These are phyloP conservation scores for Emydomyces testavorans DNA, from an alignment of 2,329 filamentous ascomycete genomes.

Conservation along the genomic window DNA sequence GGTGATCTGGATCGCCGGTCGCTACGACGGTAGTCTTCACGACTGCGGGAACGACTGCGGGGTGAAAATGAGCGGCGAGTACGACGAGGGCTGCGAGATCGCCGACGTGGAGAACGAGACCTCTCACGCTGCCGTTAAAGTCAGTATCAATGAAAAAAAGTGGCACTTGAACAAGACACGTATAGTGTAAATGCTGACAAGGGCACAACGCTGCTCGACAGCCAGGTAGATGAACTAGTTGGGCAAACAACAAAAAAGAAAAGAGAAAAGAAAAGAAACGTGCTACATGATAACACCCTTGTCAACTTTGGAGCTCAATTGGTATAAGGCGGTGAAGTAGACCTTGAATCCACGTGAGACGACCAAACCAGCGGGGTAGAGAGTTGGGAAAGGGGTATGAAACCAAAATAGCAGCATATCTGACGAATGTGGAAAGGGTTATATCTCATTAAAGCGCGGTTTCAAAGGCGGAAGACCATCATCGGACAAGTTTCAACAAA, in stretches of 20 bases:
- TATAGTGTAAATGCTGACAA: too few species aligned
- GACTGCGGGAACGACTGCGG: constrained; percentile 65
- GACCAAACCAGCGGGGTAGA: constrained; percentile 7
- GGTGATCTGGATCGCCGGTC: constrained; percentile 73
- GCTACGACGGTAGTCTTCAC: constrained; percentile 64
- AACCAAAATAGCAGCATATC: neutral
- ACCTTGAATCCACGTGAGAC: constrained; percentile 9
- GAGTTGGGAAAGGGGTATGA: constrained; percentile 14
- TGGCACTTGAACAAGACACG: too few species aligned
- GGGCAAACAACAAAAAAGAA: neutral
- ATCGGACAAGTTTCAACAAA: neutral
- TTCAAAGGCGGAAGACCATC: neutral
- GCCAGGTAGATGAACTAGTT: neutral
- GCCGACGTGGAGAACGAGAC: constrained; percentile 51
- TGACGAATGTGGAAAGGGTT: neutral
- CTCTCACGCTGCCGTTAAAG: constrained; percentile 58
- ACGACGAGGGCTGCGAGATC: constrained; percentile 72
- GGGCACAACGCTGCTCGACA: neutral
- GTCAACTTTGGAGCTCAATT: constrained; percentile 1
- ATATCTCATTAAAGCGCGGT: neutral
- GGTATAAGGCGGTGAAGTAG: constrained; percentile 10
- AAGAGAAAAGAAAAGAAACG: too few species aligned
- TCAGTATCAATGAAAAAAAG: constrained; percentile 33
- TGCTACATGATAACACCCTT: neutral
- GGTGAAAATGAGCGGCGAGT: constrained; percentile 68